Evolutionary conservation across 306 rosid species (phyloP).

Genomic region (Psophocarpus tetragonolobus): DNA sequence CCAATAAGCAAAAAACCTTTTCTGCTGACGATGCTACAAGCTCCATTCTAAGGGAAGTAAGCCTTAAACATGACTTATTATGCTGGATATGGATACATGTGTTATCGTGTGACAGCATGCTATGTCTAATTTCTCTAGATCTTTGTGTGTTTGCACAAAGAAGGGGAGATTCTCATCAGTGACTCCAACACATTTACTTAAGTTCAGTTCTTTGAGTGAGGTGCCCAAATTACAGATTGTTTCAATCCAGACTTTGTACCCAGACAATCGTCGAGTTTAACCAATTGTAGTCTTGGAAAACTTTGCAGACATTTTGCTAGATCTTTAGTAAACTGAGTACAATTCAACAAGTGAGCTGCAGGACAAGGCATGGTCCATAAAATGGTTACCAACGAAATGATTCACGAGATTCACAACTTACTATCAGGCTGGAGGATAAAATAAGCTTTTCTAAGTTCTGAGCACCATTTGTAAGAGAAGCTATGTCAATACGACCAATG

Average conservation of each 20-base stretch:
- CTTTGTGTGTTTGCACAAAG: slow-evolving; percentile 49
- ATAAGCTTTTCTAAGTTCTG: slow-evolving; percentile 57
- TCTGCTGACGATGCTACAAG: slow-evolving; percentile 56
- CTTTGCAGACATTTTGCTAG: slow-evolving; percentile 54
- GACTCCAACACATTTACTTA: slow-evolving; percentile 61
- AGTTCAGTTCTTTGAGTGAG: slow-evolving; percentile 64
- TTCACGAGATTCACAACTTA: slow-evolving; percentile 42
- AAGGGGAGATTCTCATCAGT: slow-evolving; percentile 59
- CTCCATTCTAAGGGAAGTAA: slow-evolving; percentile 70
- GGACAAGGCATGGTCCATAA: slow-evolving; percentile 7
- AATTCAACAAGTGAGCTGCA: slow-evolving; percentile 14
- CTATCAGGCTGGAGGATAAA: slow-evolving; percentile 56
- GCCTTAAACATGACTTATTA: slow-evolving; percentile 59
- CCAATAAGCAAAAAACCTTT: slow-evolving; percentile 66
- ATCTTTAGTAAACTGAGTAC: slow-evolving; percentile 58
- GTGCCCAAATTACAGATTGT: slow-evolving; percentile 49
- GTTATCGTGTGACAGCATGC: slow-evolving; percentile 65
- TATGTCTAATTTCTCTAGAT: slow-evolving; percentile 57
- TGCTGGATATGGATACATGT: slow-evolving; percentile 47
- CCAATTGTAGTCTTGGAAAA: slow-evolving; percentile 44
- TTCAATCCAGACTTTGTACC: slow-evolving; percentile 53
- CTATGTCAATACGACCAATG: slow-evolving; percentile 59
- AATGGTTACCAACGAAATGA: slow-evolving; percentile 10
- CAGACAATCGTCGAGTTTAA: slow-evolving; percentile 62
- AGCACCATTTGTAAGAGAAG: slow-evolving; percentile 58